Conservation (phyloP, 2,329 filamentous ascomycete species). For the Colletotrichum chlorophyti region DNA sequence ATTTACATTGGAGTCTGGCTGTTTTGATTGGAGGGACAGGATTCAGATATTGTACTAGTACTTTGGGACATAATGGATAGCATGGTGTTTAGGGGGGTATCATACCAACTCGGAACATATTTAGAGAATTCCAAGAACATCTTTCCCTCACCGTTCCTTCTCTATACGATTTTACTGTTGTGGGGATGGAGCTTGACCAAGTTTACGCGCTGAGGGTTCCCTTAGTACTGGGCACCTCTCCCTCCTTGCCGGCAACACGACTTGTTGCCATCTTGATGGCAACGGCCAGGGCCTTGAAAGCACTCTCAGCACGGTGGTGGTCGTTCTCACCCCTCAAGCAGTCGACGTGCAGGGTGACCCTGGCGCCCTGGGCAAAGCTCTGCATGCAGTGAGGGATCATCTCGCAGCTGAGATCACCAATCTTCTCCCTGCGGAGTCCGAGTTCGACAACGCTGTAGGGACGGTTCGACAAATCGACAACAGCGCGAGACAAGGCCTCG, state of each 20-base stretch:
- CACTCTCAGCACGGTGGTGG: constrained; percentile 94
- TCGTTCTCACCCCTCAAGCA: constrained; percentile 91
- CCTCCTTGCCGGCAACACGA: constrained; percentile 79
- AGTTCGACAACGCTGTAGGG: constrained; percentile 86
- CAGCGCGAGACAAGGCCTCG: constrained; percentile 90
- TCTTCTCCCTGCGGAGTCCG: constrained; percentile 87
- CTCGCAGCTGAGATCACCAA: constrained; percentile 91
- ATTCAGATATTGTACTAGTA: constrained; percentile 25
- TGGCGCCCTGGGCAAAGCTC: constrained; percentile 90
- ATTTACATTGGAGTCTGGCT: neutral
- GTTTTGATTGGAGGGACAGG: constrained; percentile 19
- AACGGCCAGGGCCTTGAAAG: constrained; percentile 94
- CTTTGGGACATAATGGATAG: constrained; percentile 12
- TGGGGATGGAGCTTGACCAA: neutral
- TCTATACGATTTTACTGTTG: constrained; percentile 2
- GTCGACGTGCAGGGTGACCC: constrained; percentile 94
- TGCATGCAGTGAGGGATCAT: constrained; percentile 97
- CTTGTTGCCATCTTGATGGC: constrained; percentile 81
- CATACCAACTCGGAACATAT: constrained; percentile 15
- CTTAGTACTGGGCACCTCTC: constrained; percentile 95
- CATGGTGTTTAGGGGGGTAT: constrained; percentile 32
- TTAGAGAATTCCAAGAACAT: constrained; percentile 12
- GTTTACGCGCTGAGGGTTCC: constrained; percentile 73
- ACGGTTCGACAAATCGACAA: constrained; percentile 93
- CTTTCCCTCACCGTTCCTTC: neutral